Conservation (phyloP, 2,329 filamentous ascomycete genomes). For the Leptographium flavum region DNA sequence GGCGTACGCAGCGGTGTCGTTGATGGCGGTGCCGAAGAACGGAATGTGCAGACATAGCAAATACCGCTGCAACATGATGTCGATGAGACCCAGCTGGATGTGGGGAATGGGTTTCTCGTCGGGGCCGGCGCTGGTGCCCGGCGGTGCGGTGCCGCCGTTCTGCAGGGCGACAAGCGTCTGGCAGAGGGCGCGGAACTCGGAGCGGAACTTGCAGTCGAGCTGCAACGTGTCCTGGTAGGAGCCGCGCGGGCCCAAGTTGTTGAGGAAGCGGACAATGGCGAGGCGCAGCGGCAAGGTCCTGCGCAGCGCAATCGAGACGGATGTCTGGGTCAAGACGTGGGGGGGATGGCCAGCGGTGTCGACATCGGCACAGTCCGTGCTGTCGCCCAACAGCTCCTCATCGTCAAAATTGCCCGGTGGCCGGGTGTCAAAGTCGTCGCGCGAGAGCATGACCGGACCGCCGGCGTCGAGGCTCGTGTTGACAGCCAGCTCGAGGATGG, state of each 20-base stretch:
- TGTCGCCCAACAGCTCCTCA: slow-evolving; percentile 22
- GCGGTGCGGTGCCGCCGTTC: background rate
- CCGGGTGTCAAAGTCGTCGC: slow-evolving; percentile 31
- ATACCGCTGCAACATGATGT: slow-evolving; percentile 28
- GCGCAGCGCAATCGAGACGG: slow-evolving; percentile 30
- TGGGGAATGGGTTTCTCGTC: slow-evolving; percentile 1
- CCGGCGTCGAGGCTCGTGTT: slow-evolving; percentile 30
- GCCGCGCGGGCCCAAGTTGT: slow-evolving; percentile 27
- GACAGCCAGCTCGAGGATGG: slow-evolving; percentile 31
- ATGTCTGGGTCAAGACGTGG: slow-evolving; percentile 26
- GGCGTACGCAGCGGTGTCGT: slow-evolving; percentile 31
- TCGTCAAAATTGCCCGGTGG: slow-evolving; percentile 35
- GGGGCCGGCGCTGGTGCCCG: background rate
- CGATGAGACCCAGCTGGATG: slow-evolving; percentile 26
- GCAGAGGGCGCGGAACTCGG: slow-evolving; percentile 24
- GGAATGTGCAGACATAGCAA: slow-evolving; percentile 40
- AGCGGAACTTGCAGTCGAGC: slow-evolving; percentile 27
- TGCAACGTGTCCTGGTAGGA: slow-evolving; percentile 32
- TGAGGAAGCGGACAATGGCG: slow-evolving; percentile 28
- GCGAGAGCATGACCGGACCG: slow-evolving; percentile 26
- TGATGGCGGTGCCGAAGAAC: slow-evolving; percentile 25
- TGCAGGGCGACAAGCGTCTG: slow-evolving; percentile 13
- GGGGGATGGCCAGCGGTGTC: slow-evolving; percentile 2
- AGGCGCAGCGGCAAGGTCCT: slow-evolving; percentile 28
- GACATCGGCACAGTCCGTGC: background rate